phyloP scores from a whole-genome alignment of 1,284 basidiomycete species.

The Neolentinus lepideus region DNA sequence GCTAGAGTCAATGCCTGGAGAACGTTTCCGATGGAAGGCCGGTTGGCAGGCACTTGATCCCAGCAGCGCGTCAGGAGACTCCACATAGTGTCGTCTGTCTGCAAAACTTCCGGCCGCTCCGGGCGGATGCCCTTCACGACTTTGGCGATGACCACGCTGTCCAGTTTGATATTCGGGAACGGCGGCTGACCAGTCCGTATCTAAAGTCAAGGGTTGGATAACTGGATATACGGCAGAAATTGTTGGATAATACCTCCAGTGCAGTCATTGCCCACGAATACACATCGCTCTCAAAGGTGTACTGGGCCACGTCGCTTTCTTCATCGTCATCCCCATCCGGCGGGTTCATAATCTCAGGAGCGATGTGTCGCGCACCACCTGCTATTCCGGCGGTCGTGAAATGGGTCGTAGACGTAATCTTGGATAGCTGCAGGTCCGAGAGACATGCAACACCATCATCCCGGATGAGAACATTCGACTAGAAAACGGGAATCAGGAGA shows the following conservation, averaged over 20 bases:
- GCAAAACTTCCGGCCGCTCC: not conserved
- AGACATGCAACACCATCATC: conserved; percentile 12
- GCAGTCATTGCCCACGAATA: conserved; percentile 19
- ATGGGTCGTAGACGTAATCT: conserved; percentile 14
- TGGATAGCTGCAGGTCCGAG: conserved; percentile 15
- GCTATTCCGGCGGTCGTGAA: conserved; percentile 17
- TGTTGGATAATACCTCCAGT: conserved; percentile 14
- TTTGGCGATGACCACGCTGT: not conserved
- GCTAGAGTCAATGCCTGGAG: too few relatives aligned
- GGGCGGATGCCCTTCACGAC: not conserved
- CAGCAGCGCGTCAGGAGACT: not conserved
- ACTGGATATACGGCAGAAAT: not conserved
- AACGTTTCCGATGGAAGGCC: not conserved
- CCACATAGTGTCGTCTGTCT: not conserved
- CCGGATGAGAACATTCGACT: conserved; percentile 19
- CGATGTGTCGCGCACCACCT: conserved; percentile 17
- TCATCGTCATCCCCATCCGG: conserved; percentile 4
- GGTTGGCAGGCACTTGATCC: not conserved
- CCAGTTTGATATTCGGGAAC: conserved; percentile 3
- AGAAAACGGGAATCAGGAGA: not conserved
- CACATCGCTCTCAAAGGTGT: conserved; percentile 14
- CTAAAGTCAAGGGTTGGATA: conserved; percentile 4
- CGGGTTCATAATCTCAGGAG: conserved; percentile 19
- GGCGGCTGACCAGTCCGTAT: conserved; percentile 13
- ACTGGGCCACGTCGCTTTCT: conserved; percentile 5